Evolutionary conservation across 140 eudicot species (phyloP), one percentile per base, ranked within the genome.

Genomic region (Flaveria floridana): DNA sequence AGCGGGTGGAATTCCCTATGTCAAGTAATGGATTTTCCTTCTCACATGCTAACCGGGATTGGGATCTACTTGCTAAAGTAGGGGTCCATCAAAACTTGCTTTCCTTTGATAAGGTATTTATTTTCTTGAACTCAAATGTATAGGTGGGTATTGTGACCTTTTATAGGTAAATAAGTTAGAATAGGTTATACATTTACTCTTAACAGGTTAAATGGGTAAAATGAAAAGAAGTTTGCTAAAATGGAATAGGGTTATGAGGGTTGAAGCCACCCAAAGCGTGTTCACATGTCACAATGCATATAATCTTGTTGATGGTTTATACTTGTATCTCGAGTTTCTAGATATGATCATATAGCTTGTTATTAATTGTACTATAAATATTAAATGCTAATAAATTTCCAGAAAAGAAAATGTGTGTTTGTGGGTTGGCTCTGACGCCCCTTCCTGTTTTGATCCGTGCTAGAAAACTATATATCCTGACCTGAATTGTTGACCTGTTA

Each of bases 1-100:
- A 94, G 99, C 89, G 92, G 59, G 95, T 94, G 44, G 99, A 90
- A 87, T 94, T 94, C 65, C 99, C 99, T 15, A 85, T 77, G 84
- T 65, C 94, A 56, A 86, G 95, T 86, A 94, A 94, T 73, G 78
- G 73, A 2, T 90, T 85, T 76, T 94, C 99, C 2, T 87, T 81
- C 77, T 83, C 91, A 34, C 89, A 88, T 37, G 99, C 99, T 72
- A 87, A 84, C 50, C 97, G 99, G 65, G 79, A 81, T 16, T 94
- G 99, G 99, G 97, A 94, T 82, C 81, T 94, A 64, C 83, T 93
- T 76, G 72, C 72, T 52, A 72, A 64, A 53, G 83, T 85, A 68
- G 95, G 85, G 28, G 44, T 94, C 76, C 92, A 94, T 81, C 73
- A 65, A 65, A 77, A 84, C 71, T 62, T 94, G 79, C 86, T 88